Percentiles rank a stretch among this genome's conserved stretches.
These are phyloP conservation scores for Eucalyptus tenuipes DNA, from an alignment of 345 rosid species.

Conservation along the genomic window DNA sequence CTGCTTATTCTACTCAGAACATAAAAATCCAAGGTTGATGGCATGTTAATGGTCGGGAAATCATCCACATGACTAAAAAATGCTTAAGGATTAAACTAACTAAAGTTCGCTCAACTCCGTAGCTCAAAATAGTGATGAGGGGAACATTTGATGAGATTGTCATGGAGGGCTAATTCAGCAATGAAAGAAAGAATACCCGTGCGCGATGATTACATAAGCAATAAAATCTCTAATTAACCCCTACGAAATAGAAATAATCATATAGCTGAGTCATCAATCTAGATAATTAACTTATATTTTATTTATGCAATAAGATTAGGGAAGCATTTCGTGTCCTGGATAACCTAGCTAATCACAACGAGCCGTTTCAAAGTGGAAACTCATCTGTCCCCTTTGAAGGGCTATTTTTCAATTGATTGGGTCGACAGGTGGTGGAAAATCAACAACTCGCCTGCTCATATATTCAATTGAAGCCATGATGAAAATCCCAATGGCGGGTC, in stretches of 20 bases:
- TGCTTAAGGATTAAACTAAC: background rate
- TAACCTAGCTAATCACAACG: background rate
- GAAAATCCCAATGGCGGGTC: background rate
- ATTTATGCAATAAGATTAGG: background rate
- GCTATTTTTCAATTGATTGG: background rate
- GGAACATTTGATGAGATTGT: background rate
- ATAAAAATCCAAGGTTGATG: background rate
- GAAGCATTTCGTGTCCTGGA: background rate
- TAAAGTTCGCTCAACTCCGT: background rate
- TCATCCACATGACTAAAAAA: background rate
- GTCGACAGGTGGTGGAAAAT: background rate
- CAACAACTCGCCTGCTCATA: background rate
- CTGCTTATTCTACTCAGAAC: background rate
- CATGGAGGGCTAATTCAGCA: background rate
- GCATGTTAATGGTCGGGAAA: background rate
- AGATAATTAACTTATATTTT: background rate
- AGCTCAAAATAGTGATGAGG: background rate
- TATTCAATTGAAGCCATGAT: background rate
- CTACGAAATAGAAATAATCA: background rate
- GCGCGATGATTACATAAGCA: background rate
- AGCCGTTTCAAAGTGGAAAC: background rate
- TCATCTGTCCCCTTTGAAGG: background rate
- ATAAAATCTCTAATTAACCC: background rate
- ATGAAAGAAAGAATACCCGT: background rate
- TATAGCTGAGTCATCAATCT: background rate